Percentiles rank a stretch among this genome's conserved stretches.
phyloP scores from a whole-genome alignment of 2,329 filamentous ascomycete genomes.

The Alternaria metachromatica region DNA sequence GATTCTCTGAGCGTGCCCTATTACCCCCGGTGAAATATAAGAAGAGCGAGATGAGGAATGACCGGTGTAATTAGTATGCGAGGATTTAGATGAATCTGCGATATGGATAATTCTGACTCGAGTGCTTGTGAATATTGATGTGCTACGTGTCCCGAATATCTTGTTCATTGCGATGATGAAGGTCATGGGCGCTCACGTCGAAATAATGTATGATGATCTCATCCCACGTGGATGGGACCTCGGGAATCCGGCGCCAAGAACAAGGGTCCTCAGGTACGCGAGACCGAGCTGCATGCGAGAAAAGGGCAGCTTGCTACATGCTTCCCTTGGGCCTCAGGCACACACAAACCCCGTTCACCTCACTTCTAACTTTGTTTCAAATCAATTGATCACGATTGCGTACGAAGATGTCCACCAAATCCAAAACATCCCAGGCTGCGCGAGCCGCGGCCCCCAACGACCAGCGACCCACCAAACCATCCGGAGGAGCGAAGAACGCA shows the following conservation, averaged over 20 bases:
- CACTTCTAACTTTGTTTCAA: neutral
- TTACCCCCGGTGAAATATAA: neutral
- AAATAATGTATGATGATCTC: slow-evolving; percentile 18
- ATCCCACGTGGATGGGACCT: slow-evolving; percentile 16
- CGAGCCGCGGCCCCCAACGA: slow-evolving; percentile 6
- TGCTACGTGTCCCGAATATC: too few species aligned
- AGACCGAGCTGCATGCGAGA: slow-evolving; percentile 1
- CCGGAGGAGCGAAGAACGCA: slow-evolving; percentile 27
- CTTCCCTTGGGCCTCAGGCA: neutral
- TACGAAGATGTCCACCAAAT: slow-evolving; percentile 6
- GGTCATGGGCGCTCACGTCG: neutral
- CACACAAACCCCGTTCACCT: neutral
- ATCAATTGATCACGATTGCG: neutral
- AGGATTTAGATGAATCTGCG: neutral
- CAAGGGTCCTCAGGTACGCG: slow-evolving; percentile 12
- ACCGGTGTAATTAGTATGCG: neutral
- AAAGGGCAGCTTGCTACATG: neutral
- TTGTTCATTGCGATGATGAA: neutral
- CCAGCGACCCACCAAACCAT: slow-evolving; percentile 4
- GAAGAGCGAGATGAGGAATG: neutral
- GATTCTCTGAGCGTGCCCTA: neutral
- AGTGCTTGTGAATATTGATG: neutral
- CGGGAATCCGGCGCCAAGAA: slow-evolving; percentile 10
- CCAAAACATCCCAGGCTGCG: neutral
- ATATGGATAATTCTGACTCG: too few species aligned